phyloP scores from a whole-genome alignment of 176 grass and related monocot species.

The Cymbopogon citratus region DNA sequence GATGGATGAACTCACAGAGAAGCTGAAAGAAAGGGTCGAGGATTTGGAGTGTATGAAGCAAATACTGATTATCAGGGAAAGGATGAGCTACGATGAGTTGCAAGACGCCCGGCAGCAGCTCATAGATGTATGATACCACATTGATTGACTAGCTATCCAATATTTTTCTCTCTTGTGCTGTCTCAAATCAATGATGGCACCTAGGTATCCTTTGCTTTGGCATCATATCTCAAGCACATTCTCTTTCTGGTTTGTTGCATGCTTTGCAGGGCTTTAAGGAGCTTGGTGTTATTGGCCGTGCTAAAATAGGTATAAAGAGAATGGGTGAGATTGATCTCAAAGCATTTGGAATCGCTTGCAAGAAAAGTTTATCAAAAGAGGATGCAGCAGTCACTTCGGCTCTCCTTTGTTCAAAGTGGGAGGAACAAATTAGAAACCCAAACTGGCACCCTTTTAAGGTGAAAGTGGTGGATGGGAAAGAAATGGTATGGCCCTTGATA shows the following conservation, averaged over 20 bases:
- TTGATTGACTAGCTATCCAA: neutral
- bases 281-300: neutral
- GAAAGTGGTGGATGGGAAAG: conserved; percentile 25
- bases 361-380: too few relatives aligned
- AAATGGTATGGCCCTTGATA: conserved; percentile 6
- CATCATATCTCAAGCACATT: neutral
- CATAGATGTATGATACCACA: conserved; percentile 5
- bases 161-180: neutral
- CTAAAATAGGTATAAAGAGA: conserved; percentile 39
- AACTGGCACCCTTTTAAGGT: conserved; percentile 61
- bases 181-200: neutral
- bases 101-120: conserved; percentile 54
- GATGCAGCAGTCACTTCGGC: too few relatives aligned
- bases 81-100: conserved; percentile 52
- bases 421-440: neutral
- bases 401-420: too few relatives aligned
- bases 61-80: conserved; percentile 32
- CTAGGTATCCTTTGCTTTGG: neutral
- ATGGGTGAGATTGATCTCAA: conserved; percentile 55
- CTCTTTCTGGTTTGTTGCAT: neutral
- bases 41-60: too few relatives aligned
- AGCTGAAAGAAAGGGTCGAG: too few relatives aligned
- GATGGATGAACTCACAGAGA: too few relatives aligned
- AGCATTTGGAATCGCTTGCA: too few relatives aligned
- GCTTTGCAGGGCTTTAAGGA: conserved; percentile 19